phyloP scores from a whole-genome alignment of 345 rosid genomes.

The Eucalyptus sp. region DNA sequence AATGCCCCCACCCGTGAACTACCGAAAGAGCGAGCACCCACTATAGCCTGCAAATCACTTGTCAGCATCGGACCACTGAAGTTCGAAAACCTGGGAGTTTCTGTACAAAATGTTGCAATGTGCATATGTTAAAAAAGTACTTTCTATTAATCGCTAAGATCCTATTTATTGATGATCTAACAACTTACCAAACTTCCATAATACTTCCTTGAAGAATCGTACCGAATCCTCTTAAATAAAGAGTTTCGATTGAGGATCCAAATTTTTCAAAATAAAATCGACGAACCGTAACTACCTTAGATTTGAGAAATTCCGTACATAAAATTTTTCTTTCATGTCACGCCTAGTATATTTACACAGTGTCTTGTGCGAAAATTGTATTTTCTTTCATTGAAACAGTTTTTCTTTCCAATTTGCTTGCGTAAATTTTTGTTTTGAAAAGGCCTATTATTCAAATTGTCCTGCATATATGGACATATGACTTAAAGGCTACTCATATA shows the following conservation, averaged over 20 bases:
- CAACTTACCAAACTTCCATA: neutral
- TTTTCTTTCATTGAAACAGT: neutral
- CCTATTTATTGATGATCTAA: neutral
- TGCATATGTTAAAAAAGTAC: neutral
- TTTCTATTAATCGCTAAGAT: neutral
- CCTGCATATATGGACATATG: neutral
- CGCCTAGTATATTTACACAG: neutral
- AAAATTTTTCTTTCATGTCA: neutral
- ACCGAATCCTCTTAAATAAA: neutral
- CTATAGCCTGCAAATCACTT: neutral
- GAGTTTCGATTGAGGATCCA: neutral
- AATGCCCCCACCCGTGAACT: neutral
- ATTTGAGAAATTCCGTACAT: neutral
- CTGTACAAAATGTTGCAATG: neutral
- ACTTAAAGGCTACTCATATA: neutral
- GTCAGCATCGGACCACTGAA: neutral
- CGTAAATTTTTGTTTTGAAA: neutral
- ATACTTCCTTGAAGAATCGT: neutral
- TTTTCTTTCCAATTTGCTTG: neutral
- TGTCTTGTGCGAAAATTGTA: neutral
- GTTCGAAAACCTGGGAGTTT: neutral
- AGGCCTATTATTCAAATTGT: neutral
- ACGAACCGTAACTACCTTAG: fast-evolving
- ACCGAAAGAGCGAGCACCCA: neutral
- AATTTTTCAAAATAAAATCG: neutral